Evolutionary conservation across 768 basidiomycete species (phyloP), one percentile per base, ranked within the genome.

Genomic region (Xerocomellus amylosporus): DNA sequence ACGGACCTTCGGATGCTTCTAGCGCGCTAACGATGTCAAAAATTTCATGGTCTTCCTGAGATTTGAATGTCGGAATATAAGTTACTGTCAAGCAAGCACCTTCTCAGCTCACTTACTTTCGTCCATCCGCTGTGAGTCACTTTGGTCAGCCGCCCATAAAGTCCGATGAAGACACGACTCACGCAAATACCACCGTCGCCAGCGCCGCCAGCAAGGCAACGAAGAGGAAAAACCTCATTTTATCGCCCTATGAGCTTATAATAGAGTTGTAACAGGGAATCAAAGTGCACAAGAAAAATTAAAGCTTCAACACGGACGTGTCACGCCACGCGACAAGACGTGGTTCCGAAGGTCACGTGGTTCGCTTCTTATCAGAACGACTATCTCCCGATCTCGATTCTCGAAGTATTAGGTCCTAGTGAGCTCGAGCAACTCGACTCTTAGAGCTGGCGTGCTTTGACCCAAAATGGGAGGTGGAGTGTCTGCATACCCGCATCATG

Each of bases 21-120:
- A 98, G 69, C 19, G 81, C 89, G 58, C 82, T 81, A 54, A 96
- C 93, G 14, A 97, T 79, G 73, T 97, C 95, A 66, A 98, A 98
- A 36, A 98, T 95, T 71, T 98, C 94, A 76, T 97, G 82, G 74
- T 98, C 94, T 73, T 95, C 89, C 88, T 93, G 59, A 54, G 38
- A n/a, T n/a, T 42, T 15, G 17, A 6, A 38, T 31, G 43, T 49
- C 28, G 50, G 48, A 55, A 34, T 55, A 41, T 50, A n/a, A 58
- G 56, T n/a, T 13, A 57, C 49, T 22, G 49, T 34, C 33, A 44
- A 43, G 13, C 19, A 54, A 42, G n/a, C 22, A 26, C 20, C 19
- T 31, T 37, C 8, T 19, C 19, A 36, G 19, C 24, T 43, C 17
- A 57, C 71, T 50, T 55, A 86, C 87, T 73, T 87, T 88, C 46